phyloP scores from a whole-genome alignment of 176 grass and related monocot species.

The Microstegium vimineum region DNA sequence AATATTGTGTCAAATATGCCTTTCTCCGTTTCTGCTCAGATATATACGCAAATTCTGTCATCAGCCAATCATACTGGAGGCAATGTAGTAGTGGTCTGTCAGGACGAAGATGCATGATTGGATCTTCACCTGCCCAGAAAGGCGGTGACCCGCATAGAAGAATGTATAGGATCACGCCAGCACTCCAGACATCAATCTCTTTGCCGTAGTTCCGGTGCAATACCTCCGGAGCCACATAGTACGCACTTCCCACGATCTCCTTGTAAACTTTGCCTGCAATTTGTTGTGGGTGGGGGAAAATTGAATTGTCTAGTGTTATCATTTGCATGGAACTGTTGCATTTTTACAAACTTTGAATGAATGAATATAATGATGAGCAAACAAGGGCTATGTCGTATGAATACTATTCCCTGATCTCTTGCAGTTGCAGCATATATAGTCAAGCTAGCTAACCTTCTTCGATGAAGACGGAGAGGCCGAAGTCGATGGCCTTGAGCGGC shows the following conservation, averaged over 20 bases:
- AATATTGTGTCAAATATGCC: slow-evolving; percentile 67
- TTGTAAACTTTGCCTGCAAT: slow-evolving; percentile 65
- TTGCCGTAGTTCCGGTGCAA: slow-evolving; percentile 59
- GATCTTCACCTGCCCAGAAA: slow-evolving; percentile 61
- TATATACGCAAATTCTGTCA: slow-evolving; percentile 10
- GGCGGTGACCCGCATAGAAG: slow-evolving; percentile 61
- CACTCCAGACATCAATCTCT: slow-evolving; percentile 83
- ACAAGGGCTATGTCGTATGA: neutral
- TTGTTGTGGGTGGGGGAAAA: neutral
- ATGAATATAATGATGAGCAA: neutral
- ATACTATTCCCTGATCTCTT: neutral
- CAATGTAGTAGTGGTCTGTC: slow-evolving; percentile 8
- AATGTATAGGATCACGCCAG: slow-evolving; percentile 82
- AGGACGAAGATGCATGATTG: neutral
- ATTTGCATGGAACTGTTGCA: neutral
- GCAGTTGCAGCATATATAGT: no score
- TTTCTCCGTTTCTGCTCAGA: slow-evolving; percentile 67
- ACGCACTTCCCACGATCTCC: slow-evolving; percentile 68
- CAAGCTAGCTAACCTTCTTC: slow-evolving; percentile 75
- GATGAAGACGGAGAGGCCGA: slow-evolving; percentile 83
- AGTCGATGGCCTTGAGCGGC: slow-evolving; percentile 82
- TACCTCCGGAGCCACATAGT: slow-evolving; percentile 82
- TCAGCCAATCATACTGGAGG: neutral
- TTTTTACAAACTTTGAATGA: neutral
- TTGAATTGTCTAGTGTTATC: neutral